phyloP scores from a whole-genome alignment of 2,329 filamentous ascomycete genomes.

The Rutstroemia sydowiana region DNA sequence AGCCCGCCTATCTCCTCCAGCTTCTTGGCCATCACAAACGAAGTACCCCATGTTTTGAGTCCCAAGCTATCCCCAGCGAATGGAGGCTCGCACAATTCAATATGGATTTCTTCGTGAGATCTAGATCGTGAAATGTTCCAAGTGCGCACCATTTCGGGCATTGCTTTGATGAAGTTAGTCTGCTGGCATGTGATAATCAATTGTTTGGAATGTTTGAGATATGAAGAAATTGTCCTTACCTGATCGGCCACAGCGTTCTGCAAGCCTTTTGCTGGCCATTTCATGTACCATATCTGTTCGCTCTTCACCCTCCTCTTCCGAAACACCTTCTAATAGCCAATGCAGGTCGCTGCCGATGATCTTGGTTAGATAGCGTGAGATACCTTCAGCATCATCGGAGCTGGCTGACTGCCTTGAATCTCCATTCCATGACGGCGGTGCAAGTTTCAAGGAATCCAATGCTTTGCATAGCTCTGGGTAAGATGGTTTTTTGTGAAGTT shows the following conservation, averaged over 20 bases:
- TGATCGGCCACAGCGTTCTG: constrained; percentile 76
- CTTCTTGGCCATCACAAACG: constrained; percentile 73
- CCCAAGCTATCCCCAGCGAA: constrained; percentile 83
- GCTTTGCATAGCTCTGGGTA: constrained; percentile 55
- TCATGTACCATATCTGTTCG: constrained; percentile 67
- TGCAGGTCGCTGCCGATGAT: constrained; percentile 59
- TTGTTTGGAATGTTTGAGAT: background rate
- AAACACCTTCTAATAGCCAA: constrained; percentile 48
- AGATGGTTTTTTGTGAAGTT: constrained; percentile 69
- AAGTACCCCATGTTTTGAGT: constrained; percentile 92
- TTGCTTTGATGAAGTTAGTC: constrained; percentile 36
- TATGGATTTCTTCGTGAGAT: constrained; percentile 36
- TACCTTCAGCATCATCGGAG: constrained; percentile 39
- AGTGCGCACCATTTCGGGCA: constrained; percentile 53
- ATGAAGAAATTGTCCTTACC: constrained; percentile 35
- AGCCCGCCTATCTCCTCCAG: constrained; percentile 41
- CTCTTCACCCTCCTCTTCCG: constrained; percentile 29
- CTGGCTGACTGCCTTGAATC: constrained; percentile 27
- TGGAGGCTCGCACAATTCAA: constrained; percentile 77
- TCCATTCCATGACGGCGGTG: constrained; percentile 60
- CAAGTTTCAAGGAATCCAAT: constrained; percentile 58
- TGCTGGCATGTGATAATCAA: background rate
- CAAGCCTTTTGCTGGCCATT: constrained; percentile 68
- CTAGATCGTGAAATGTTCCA: constrained; percentile 48
- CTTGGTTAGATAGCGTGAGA: constrained; percentile 59